Evolutionary conservation across 768 basidiomycete species (phyloP).

Genomic region (Lyophyllum semitale): DNA sequence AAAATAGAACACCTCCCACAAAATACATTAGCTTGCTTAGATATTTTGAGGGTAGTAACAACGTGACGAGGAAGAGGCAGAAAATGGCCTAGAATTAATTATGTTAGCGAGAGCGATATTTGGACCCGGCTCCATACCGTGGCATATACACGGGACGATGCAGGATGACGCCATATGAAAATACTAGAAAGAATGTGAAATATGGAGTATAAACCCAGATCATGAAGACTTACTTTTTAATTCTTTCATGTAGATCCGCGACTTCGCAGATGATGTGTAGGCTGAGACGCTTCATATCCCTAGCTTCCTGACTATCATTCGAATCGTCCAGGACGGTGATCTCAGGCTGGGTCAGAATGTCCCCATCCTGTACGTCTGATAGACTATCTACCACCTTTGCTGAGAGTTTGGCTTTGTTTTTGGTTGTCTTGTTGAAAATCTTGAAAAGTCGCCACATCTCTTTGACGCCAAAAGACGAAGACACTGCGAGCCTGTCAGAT

Average conservation of each 20-base stretch:
- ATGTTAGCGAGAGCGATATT: background rate
- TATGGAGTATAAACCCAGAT: background rate
- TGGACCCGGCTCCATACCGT: slow-evolving; percentile 34
- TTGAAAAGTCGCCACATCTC: slow-evolving; percentile 58
- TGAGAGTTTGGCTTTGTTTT: slow-evolving; percentile 30
- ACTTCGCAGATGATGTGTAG: slow-evolving; percentile 46
- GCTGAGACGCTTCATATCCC: slow-evolving; percentile 42
- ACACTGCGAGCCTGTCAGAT: slow-evolving; percentile 43
- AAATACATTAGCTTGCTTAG: slow-evolving; percentile 50
- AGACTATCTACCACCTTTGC: slow-evolving; percentile 16
- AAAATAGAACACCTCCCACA: slow-evolving; percentile 53
- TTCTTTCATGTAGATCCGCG: slow-evolving; percentile 63
- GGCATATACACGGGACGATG: slow-evolving; percentile 49
- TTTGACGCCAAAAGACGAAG: slow-evolving; percentile 47
- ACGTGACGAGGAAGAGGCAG: slow-evolving; percentile 37
- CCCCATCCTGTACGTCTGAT: slow-evolving; percentile 3
- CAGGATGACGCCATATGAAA: slow-evolving; percentile 66
- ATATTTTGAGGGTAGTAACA: slow-evolving; percentile 51
- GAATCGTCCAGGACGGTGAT: slow-evolving; percentile 31
- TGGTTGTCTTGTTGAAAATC: slow-evolving; percentile 39
- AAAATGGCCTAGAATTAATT: slow-evolving; percentile 35
- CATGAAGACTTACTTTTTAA: slow-evolving; percentile 53
- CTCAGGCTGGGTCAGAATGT: slow-evolving; percentile 13
- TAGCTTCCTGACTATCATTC: slow-evolving; percentile 35
- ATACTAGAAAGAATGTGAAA: slow-evolving; percentile 38